These are phyloP conservation scores for Myrica gale DNA, from an alignment of 306 rosid species.

Conservation along the genomic window DNA sequence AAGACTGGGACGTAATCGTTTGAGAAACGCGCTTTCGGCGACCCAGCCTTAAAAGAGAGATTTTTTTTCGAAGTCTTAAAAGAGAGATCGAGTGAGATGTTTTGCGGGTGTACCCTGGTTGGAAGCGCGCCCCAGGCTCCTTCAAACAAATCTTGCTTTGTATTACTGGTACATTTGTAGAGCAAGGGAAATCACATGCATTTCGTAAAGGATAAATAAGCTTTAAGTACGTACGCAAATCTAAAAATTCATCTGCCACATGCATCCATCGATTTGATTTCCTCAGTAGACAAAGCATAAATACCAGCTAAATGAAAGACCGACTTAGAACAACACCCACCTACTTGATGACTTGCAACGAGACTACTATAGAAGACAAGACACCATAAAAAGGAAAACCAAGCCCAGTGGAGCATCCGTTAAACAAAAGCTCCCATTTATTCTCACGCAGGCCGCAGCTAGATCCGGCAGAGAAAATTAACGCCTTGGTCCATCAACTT, in stretches of 20 bases:
- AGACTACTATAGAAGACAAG: background rate
- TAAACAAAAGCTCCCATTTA: conserved; percentile 11
- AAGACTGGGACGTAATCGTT: too few species aligned
- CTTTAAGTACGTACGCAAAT: background rate
- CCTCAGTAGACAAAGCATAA: background rate
- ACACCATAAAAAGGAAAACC: too few species aligned
- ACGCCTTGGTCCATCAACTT: too few species aligned
- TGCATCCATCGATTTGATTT: background rate
- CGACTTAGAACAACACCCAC: background rate
- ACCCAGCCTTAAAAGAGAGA: too few species aligned
- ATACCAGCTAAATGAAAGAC: background rate
- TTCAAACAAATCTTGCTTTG: too few species aligned
- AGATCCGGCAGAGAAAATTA: too few species aligned
- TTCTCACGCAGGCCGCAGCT: background rate
- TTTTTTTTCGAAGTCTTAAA: too few species aligned
- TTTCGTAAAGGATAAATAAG: background rate
- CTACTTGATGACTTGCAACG: background rate
- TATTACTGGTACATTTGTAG: background rate
- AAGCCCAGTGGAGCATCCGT: background rate
- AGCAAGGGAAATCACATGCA: background rate
- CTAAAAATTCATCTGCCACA: background rate
- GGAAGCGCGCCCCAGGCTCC: too few species aligned
- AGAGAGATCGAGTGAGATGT: too few species aligned
- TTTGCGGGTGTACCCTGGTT: too few species aligned
- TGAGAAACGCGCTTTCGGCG: too few species aligned